A percentile compares a stretch with the other conserved stretches of the same genome.
Evolutionary conservation across 139 green algal species (phyloP).

Genomic region (Dunaliella primolecta): DNA sequence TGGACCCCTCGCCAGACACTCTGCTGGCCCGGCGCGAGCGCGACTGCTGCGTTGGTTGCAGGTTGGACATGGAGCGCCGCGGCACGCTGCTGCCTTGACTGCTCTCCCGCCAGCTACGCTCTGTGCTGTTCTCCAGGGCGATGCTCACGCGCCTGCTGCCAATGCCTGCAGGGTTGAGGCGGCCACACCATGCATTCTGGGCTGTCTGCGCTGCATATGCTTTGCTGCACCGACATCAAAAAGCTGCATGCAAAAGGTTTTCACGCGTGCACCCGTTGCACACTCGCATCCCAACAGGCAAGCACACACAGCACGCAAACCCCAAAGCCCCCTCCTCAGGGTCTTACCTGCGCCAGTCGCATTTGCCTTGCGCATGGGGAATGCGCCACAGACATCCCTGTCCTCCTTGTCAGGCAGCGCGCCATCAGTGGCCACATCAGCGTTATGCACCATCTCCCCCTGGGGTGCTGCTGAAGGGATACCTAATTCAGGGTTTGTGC

Average conservation of each 20-base stretch:
- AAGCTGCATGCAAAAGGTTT: background rate
- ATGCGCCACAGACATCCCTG: no score
- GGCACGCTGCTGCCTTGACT: background rate
- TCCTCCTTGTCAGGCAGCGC: no score
- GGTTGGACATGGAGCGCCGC: background rate
- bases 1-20: no score
- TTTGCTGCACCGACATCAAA: background rate
- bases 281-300: no score
- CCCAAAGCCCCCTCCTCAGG: background rate
- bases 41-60: background rate
- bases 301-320: background rate
- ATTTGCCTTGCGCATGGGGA: no score
- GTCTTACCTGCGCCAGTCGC: background rate
- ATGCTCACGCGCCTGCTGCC: background rate
- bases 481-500: no score
- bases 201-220: background rate
- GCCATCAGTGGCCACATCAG: no score
- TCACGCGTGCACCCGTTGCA: background rate
- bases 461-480: no score
- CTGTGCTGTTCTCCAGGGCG: background rate
- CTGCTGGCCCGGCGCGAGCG: no score
- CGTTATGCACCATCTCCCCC: no score
- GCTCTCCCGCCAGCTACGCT: background rate
- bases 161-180: background rate
- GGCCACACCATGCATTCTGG: no score